Base-by-base conservation (phyloP, 2,329 filamentous ascomycete genomes). In the Fusarium sp. region DNA sequence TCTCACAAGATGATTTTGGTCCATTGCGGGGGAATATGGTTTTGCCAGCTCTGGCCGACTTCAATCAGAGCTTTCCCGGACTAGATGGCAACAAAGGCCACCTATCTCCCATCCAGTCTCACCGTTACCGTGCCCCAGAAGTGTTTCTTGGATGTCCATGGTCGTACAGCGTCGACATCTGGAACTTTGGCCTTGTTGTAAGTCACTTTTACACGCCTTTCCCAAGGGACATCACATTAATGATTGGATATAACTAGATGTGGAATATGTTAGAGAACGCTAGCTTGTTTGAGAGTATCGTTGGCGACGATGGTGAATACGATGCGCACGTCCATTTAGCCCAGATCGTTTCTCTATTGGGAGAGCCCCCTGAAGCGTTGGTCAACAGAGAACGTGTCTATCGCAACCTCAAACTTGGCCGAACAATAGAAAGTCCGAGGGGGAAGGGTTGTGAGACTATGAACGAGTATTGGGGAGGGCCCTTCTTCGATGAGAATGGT, bases 81-180 rank as follows among this genome's bases (percentile, higher is more conserved):
- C 47, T 73, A 3, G 45, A 51, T 30, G 41, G 11, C 5, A 44
- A 26, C 3, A n/a, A 28, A 1, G 62, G 60, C 26, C 69, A 75
- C 50, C 31, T 75, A 13, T 64, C 51, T 14, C 38, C 75, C 22
- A 75, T 75, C 38, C 75, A 77, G 26, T 68, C 73, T 41, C 68
- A 75, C n/a, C 57, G 65, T 10, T 78, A 57, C 41, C 76, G 74
- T 16, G 70, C 70, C n/a, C 76, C 76, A 22, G 76, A 78, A 41
- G 75, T 75, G 18, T 26, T 78, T 3, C 71, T 78, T 20, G 75
- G 76, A n/a, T 71, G 66, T 20, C 69, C 70, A 4, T 70, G 62
- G 58, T 62, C 67, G 7, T 60, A 67, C 3, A 56, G 42, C 26
- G 57, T 45, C 24, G 67, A 62, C 22, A 67, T 70, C 6, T 70